Percentiles rank a stretch among this genome's conserved stretches.
These are phyloP conservation scores for Persicaria tinctoria DNA, from an alignment of 148 eudicot species.

Conservation along the genomic window DNA sequence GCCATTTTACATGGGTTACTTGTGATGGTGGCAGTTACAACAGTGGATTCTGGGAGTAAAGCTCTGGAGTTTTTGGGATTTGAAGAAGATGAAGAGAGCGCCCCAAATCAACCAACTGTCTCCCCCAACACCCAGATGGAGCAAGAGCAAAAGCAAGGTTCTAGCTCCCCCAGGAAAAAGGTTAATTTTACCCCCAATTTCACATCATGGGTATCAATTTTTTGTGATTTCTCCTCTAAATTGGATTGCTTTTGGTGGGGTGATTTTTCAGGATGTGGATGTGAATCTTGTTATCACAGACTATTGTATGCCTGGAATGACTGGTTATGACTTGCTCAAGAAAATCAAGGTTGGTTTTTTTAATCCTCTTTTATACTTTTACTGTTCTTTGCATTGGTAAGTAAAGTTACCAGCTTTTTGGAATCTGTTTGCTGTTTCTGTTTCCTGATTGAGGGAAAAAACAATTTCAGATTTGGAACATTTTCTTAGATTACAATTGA, in stretches of 20 bases:
- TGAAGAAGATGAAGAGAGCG: conserved; percentile 33
- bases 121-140: conserved; percentile 42
- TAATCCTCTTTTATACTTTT: background rate
- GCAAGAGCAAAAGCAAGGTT: conserved; percentile 35
- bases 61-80: conserved; percentile 84
- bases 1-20: conserved; percentile 6
- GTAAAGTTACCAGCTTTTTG: conserved; percentile 7
- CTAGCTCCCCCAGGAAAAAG: conserved; percentile 15
- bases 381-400: background rate
- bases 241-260: background rate
- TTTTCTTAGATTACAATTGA: conserved; percentile 1
- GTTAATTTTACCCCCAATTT: background rate
- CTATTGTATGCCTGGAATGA: conserved; percentile 98
- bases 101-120: conserved; percentile 32
- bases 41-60: conserved; percentile 95
- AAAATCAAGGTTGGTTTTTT: conserved; percentile 68
- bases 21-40: conserved; percentile 62
- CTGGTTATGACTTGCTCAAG: conserved; percentile 96
- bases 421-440: background rate
- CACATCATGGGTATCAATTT: background rate
- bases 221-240: background rate
- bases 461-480: background rate
- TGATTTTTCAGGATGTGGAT: conserved; percentile 44
- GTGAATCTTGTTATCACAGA: conserved; percentile 92
- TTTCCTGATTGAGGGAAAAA: background rate